These are phyloP conservation scores for Pythium aristosporum DNA, from an alignment of 352 stramenopile genomes.

Conservation along the genomic window DNA sequence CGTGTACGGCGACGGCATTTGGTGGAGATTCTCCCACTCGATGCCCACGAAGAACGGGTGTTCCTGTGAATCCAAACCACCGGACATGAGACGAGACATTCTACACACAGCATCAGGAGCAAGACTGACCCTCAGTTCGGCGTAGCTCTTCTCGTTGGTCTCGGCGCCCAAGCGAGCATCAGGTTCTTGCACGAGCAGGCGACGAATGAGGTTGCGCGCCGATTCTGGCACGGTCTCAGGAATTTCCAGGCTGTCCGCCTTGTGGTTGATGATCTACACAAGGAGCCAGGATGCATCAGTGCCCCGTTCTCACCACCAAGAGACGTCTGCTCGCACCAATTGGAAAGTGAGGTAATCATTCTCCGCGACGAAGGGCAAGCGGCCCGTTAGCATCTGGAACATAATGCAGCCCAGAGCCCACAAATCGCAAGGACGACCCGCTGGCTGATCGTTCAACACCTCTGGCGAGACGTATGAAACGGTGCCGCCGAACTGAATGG, in stretches of 20 bases:
- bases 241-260: slow-evolving; percentile 74
- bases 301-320: background rate
- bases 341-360: slow-evolving; percentile 92
- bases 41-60: slow-evolving; percentile 82
- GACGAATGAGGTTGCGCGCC: slow-evolving; percentile 70
- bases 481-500: slow-evolving; percentile 85
- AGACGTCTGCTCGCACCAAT: slow-evolving; percentile 41
- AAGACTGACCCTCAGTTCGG: slow-evolving; percentile 56
- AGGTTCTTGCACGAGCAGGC: slow-evolving; percentile 66
- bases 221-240: slow-evolving; percentile 61
- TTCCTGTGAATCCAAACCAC: slow-evolving; percentile 29
- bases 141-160: slow-evolving; percentile 64
- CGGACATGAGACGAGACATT: background rate
- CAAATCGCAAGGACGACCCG: slow-evolving; percentile 79
- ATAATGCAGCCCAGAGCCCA: slow-evolving; percentile 92
- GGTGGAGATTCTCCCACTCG: slow-evolving; percentile 61
- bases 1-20: slow-evolving; percentile 55
- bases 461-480: slow-evolving; percentile 92
- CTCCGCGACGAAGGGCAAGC: slow-evolving; percentile 85
- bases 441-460: slow-evolving; percentile 83
- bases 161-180: slow-evolving; percentile 60
- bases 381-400: slow-evolving; percentile 85
- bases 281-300: background rate
- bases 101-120: background rate
- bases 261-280: slow-evolving; percentile 77